Base-by-base conservation (phyloP, 23 red algal species). In the Pyropia yezoensis region DNA sequence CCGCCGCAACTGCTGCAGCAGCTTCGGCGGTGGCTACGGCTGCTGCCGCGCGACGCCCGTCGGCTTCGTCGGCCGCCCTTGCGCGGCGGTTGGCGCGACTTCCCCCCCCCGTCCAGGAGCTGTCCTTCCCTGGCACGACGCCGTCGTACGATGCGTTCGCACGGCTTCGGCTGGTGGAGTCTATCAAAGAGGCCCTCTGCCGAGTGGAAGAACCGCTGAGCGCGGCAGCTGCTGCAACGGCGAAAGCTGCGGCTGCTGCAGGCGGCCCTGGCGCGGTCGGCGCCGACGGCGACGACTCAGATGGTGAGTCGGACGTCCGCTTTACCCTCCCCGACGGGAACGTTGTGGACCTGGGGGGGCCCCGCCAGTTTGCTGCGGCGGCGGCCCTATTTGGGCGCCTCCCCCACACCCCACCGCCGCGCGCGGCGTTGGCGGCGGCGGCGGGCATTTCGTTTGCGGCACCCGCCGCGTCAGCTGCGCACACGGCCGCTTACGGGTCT, bases 281-380 rank as follows among this genome's bases (percentile, higher is more conserved):
- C 39, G 7, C 6, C 4, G 39, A 47, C 39, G 61, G 80, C 15
- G 51, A 62, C 27, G 82, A 60, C 3, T 59, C 69, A 26, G 54
- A 70, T 20, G 18, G 14, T 0, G 55, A 27, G 27, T 29, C 15
- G 50, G 65, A 21, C 32, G 63, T 49, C 65, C 65, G 27, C 60
- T 85, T 63, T 53, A 82, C 80, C 58, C 63, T 96, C 19, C 90
- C 90, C 4, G 90, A 96, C 62, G 90, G 90, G 57, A 81, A 78
- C 33, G 57, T 65, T 0, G 66, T 96, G 60, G 73, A 79, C 54
- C 71, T 96, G 76, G 82, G 75, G 4, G 64, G 16, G 22, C 82
- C 88, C 33, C 63, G 84, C 24, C 81, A 76, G 45, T 50, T 58
- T 30, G 67, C 80, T 8, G 82, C 90, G 39, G 81, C 88, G 29